Evolutionary conservation across 306 rosid genomes (phyloP).

Genomic region (Quercus mongolica): DNA sequence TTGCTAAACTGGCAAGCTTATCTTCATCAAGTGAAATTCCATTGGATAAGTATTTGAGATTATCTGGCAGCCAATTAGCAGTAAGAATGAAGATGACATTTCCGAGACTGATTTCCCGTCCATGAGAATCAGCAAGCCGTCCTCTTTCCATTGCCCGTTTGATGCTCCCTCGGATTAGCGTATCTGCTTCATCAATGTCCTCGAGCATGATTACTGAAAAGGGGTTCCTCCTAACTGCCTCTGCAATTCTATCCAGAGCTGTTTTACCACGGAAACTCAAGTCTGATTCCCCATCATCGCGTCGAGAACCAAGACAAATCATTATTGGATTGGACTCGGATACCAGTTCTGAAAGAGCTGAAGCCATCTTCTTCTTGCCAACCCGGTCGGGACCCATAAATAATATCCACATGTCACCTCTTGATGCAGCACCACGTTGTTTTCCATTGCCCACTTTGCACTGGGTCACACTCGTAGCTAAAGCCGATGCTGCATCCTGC

Average conservation of each 20-base stretch:
- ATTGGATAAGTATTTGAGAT: slow-evolving; percentile 47
- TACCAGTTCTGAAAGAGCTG: slow-evolving; percentile 74
- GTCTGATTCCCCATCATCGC: slow-evolving; percentile 56
- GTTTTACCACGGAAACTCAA: slow-evolving; percentile 77
- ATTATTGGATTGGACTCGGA: slow-evolving; percentile 64
- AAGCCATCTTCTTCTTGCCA: slow-evolving; percentile 96
- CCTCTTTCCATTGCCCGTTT: slow-evolving; percentile 88
- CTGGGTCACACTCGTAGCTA: slow-evolving; percentile 74
- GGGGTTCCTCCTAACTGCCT: slow-evolving; percentile 77
- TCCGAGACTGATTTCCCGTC: slow-evolving; percentile 85
- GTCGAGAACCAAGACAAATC: slow-evolving; percentile 56
- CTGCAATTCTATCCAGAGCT: slow-evolving; percentile 72
- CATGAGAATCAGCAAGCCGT: slow-evolving; percentile 73
- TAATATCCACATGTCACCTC: slow-evolving; percentile 85
- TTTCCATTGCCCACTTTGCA: slow-evolving; percentile 76
- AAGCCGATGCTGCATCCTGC: slow-evolving; percentile 82
- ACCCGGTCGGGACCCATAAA: slow-evolving; percentile 84
- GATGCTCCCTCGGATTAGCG: slow-evolving; percentile 56
- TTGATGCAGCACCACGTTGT: slow-evolving; percentile 44
- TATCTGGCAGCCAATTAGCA: slow-evolving; percentile 75
- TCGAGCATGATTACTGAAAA: slow-evolving; percentile 80
- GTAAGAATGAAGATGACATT: slow-evolving; percentile 83
- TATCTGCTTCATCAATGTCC: slow-evolving; percentile 72
- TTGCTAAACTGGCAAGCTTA: slow-evolving; percentile 54
- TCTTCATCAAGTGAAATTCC: slow-evolving; percentile 52